phyloP scores from a whole-genome alignment of 2,329 filamentous ascomycete species.

The Monosporascus sp. region DNA sequence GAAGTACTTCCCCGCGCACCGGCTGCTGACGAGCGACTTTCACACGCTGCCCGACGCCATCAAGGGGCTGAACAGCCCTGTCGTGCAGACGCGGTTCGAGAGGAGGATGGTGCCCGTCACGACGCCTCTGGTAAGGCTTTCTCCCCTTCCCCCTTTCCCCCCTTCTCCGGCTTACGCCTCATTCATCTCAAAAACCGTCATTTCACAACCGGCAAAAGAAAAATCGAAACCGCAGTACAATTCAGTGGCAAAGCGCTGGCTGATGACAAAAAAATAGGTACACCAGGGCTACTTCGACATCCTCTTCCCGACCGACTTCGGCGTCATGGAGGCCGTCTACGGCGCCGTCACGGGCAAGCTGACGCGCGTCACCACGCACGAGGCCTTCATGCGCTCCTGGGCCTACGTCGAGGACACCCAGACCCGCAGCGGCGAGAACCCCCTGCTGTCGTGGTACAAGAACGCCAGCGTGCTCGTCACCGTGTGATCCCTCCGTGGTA shows the following conservation, averaged over 20 bases:
- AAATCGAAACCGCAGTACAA: too few relatives aligned
- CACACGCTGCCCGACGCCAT: slow-evolving; percentile 78
- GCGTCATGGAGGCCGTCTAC: slow-evolving; percentile 86
- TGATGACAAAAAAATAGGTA: too few relatives aligned
- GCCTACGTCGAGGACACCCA: slow-evolving; percentile 85
- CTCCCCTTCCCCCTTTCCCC: not conserved
- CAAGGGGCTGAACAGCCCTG: slow-evolving; percentile 81
- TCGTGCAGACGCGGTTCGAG: slow-evolving; percentile 92
- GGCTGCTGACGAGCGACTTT: slow-evolving; percentile 87
- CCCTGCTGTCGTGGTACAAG: slow-evolving; percentile 86
- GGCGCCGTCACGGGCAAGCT: slow-evolving; percentile 88
- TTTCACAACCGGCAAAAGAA: not conserved
- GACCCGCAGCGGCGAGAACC: slow-evolving; percentile 89
- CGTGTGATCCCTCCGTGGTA: slow-evolving; percentile 42
- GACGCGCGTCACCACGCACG: slow-evolving; percentile 78
- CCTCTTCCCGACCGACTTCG: slow-evolving; percentile 94
- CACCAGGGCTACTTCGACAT: slow-evolving; percentile 99
- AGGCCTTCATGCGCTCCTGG: slow-evolving; percentile 87
- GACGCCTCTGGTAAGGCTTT: slow-evolving; percentile 72
- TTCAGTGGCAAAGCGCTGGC: too few relatives aligned
- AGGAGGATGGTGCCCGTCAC: slow-evolving; percentile 82
- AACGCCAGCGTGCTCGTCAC: slow-evolving; percentile 93
- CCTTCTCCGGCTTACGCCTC: too few relatives aligned
- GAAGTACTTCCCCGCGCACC: slow-evolving; percentile 83
- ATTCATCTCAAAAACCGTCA: not conserved